Evolutionary conservation across 306 rosid species (phyloP).

Genomic region (Mimosa pudica): DNA sequence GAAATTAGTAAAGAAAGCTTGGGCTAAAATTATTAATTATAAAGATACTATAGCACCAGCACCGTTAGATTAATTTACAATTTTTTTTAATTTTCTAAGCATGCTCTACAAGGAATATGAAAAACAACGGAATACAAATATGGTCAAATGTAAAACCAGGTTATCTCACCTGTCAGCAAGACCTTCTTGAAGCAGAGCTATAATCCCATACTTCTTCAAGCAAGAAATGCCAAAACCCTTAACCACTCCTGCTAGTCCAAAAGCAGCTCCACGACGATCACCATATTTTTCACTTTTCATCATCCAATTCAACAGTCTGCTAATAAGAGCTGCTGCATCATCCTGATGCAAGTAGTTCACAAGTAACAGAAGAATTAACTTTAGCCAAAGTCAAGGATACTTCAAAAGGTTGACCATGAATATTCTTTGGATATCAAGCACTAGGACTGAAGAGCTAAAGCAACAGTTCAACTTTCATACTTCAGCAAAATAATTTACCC

Average conservation of each 20-base stretch:
- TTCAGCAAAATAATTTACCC: slow-evolving; percentile 20
- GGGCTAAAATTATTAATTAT: background rate
- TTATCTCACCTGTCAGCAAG: slow-evolving; percentile 77
- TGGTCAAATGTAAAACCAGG: background rate
- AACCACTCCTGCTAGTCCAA: slow-evolving; percentile 95
- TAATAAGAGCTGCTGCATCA: slow-evolving; percentile 77
- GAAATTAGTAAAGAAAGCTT: background rate
- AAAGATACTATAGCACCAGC: background rate
- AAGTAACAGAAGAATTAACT: slow-evolving; percentile 22
- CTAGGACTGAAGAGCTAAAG: slow-evolving; percentile 10
- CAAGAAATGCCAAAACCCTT: slow-evolving; percentile 88
- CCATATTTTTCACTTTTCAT: slow-evolving; percentile 95
- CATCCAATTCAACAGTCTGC: slow-evolving; percentile 77
- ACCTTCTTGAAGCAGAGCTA: slow-evolving; percentile 60
- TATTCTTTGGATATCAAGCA: background rate
- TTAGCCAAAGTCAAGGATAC: slow-evolving; percentile 26
- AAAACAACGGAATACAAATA: background rate
- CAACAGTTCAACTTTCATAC: slow-evolving; percentile 10
- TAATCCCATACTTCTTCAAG: slow-evolving; percentile 81
- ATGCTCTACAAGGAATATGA: background rate
- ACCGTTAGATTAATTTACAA: background rate
- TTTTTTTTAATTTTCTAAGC: background rate
- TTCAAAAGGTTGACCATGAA: slow-evolving; percentile 23
- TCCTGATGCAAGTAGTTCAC: slow-evolving; percentile 56
- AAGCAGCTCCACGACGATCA: slow-evolving; percentile 97